Evolutionary conservation across 805 yeast genomes (phyloP).

Genomic region (Candida saitoana): DNA sequence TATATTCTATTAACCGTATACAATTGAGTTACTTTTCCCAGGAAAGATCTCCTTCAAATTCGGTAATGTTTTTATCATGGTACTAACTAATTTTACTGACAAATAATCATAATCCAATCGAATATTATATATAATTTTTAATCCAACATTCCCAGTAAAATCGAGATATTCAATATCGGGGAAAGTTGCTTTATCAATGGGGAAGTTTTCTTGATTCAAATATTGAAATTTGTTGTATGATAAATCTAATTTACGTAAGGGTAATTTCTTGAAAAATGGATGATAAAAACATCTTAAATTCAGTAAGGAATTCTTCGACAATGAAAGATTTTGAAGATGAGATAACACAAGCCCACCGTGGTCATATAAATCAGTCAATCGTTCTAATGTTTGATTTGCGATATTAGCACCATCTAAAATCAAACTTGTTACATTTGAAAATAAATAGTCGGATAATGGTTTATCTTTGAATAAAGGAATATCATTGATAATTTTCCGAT

Average conservation of each 20-base stretch:
- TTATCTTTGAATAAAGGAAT: constrained; percentile 7
- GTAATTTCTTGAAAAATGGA: constrained; percentile 6
- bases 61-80: neutral
- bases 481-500: constrained; percentile 7
- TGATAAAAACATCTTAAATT: constrained; percentile 8
- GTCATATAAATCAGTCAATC: constrained; percentile 8
- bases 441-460: constrained; percentile 6
- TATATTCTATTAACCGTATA: too few relatives aligned
- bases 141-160: constrained; percentile 6
- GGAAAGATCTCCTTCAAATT: neutral
- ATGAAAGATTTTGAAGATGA: constrained; percentile 4
- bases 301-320: constrained; percentile 9
- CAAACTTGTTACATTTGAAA: constrained; percentile 6
- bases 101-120: constrained; percentile 1
- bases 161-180: constrained; percentile 5
- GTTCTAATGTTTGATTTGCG: constrained; percentile 10
- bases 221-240: constrained; percentile 10
- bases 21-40: neutral
- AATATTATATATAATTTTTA: neutral
- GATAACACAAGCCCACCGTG: neutral
- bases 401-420: constrained; percentile 10
- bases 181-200: constrained; percentile 3
- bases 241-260: constrained; percentile 9
- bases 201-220: constrained; percentile 9
- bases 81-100: neutral